A percentile compares a stretch with the other conserved stretches of the same genome.
These are phyloP conservation scores for Lizonia empirigonia DNA, from an alignment of 2,329 filamentous ascomycete genomes.

Conservation along the genomic window DNA sequence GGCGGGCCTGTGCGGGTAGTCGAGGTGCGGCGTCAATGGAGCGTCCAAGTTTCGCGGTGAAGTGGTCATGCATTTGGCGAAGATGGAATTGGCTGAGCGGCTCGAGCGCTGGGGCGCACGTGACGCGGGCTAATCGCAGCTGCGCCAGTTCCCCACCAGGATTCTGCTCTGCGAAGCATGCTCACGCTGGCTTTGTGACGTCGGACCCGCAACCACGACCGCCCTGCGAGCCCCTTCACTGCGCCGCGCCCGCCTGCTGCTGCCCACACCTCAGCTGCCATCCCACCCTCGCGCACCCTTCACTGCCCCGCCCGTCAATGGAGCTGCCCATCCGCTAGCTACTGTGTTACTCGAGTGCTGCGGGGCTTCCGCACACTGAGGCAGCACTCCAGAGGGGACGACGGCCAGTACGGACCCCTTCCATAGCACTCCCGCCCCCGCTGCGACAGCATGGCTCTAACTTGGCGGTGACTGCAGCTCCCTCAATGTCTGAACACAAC, in stretches of 20 bases:
- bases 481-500: conserved; percentile 45
- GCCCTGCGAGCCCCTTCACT: conserved; percentile 4
- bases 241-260: conserved; percentile 6
- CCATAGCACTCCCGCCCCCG: conserved; percentile 4
- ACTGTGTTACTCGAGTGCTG: conserved; percentile 50
- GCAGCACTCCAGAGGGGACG: conserved; percentile 46
- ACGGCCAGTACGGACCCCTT: conserved; percentile 43
- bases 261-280: background rate
- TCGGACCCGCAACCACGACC: conserved; percentile 10
- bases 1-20: conserved; percentile 26
- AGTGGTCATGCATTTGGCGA: conserved; percentile 16
- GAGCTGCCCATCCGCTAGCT: conserved; percentile 50
- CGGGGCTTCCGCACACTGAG: conserved; percentile 52
- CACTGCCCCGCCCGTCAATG: conserved; percentile 43
- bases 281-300: conserved; percentile 1
- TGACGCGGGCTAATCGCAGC: too few species aligned
- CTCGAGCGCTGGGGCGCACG: too few species aligned
- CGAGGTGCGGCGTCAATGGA: conserved; percentile 35
- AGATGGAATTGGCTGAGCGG: conserved; percentile 6
- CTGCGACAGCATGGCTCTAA: conserved; percentile 25
- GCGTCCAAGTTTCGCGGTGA: conserved; percentile 6
- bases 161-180: background rate
- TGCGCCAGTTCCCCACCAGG: conserved; percentile 7
- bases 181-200: conserved; percentile 10
- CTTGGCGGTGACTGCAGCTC: conserved; percentile 31